A percentile compares a stretch with the other conserved stretches of the same genome.
phyloP scores from a whole-genome alignment of 2,329 filamentous ascomycete genomes.

The Purpureocillium lavendulum region DNA sequence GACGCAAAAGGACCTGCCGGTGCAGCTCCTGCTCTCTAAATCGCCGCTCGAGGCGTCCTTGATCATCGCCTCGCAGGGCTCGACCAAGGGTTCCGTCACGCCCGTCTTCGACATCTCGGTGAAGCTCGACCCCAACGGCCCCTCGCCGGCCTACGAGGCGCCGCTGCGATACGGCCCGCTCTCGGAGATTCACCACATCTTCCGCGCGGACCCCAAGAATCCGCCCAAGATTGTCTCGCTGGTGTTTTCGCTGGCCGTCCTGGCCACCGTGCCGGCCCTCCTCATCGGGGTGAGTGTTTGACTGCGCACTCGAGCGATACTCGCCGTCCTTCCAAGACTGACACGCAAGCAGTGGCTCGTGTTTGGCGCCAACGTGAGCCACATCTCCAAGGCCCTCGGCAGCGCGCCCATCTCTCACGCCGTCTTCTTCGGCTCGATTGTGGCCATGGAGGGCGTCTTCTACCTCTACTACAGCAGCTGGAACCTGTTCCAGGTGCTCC shows the following conservation, averaged over 20 bases:
- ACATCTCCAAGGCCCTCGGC: conserved; percentile 66
- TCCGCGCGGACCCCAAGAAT: conserved; percentile 70
- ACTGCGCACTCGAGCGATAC: not conserved
- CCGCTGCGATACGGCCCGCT: conserved; percentile 78
- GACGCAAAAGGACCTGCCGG: conserved; percentile 82
- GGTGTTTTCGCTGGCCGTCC: conserved; percentile 65
- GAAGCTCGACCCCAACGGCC: conserved; percentile 50
- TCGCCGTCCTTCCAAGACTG: conserved; percentile 13
- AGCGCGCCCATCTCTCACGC: conserved; percentile 72
- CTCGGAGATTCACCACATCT: conserved; percentile 83
- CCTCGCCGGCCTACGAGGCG: conserved; percentile 52
- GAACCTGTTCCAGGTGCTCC: conserved; percentile 86
- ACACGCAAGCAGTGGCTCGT: conserved; percentile 59
- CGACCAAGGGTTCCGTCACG: conserved; percentile 56
- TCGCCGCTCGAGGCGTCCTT: conserved; percentile 71
- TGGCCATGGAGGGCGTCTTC: conserved; percentile 86
- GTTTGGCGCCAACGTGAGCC: conserved; percentile 75
- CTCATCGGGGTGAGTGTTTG: conserved; percentile 49
- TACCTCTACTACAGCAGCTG: conserved; percentile 89
- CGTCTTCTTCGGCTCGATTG: conserved; percentile 78
- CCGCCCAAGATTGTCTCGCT: conserved; percentile 74
- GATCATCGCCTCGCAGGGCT: conserved; percentile 79
- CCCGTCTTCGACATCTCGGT: conserved; percentile 68
- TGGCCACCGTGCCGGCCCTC: conserved; percentile 66
- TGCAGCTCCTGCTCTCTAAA: conserved; percentile 64